Evolutionary conservation across 805 yeast genomes (phyloP).

Genomic region (Metschnikowia kunwiensis): DNA sequence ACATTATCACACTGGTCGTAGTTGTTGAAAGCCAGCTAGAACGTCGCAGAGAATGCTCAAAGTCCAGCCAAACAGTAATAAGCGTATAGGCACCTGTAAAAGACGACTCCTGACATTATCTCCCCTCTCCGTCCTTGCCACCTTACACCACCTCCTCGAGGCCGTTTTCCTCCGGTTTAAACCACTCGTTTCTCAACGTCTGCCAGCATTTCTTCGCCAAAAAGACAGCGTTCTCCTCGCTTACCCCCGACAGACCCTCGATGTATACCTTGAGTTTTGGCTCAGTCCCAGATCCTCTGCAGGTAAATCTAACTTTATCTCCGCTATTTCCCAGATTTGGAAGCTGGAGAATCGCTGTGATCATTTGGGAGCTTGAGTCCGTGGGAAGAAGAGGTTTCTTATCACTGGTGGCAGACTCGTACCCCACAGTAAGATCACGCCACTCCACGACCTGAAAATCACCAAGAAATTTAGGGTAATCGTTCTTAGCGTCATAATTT

Average conservation of each 20-base stretch:
- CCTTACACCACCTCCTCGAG: conserved; percentile 33
- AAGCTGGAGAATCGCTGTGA: conserved; percentile 53
- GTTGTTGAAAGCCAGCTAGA: too few relatives aligned
- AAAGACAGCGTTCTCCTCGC: conserved; percentile 44
- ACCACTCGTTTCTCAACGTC: conserved; percentile 58
- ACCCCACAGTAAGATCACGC: conserved; percentile 85
- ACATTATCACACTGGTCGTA: too few relatives aligned
- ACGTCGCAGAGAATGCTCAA: too few relatives aligned
- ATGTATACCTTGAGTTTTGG: conserved; percentile 91
- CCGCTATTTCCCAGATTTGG: conserved; percentile 12
- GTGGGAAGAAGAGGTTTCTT: conserved; percentile 63
- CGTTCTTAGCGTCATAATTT: conserved; percentile 15
- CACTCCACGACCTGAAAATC: conserved; percentile 55
- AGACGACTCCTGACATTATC: too few relatives aligned
- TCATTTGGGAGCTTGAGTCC: conserved; percentile 80
- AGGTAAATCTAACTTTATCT: conserved; percentile 65
- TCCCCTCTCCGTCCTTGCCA: too few relatives aligned
- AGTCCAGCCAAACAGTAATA: too few relatives aligned
- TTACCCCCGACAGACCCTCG: conserved; percentile 57
- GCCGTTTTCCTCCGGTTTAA: conserved; percentile 51
- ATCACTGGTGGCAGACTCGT: conserved; percentile 63
- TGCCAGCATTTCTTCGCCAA: conserved; percentile 70
- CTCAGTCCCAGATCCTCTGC: conserved; percentile 95
- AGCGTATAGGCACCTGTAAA: too few relatives aligned
- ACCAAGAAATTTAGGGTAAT: conserved; percentile 54